Base-by-base conservation (phyloP, 1,284 basidiomycete species). In the Marasmius tenuissimus region DNA sequence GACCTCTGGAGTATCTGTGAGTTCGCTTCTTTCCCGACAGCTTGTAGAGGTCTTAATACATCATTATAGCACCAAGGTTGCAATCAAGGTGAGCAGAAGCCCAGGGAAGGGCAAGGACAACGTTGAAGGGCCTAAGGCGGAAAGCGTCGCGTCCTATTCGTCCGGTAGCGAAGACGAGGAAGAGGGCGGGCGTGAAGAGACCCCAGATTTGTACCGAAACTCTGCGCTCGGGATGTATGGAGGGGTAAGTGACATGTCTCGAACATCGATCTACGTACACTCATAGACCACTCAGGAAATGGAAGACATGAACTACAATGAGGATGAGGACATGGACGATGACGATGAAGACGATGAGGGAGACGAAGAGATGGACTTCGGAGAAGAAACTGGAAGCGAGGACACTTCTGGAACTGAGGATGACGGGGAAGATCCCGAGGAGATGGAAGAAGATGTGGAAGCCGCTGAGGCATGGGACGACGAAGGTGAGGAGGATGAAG, bases 151-250 rank as follows among this genome's bases (percentile, higher is more conserved):
- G 12, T 88, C 87, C 1, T 78, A 84, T 20, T 79, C 82, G 18
- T 86, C 84, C 8, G 86, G 89, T 3, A 88, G 87, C 16, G 84
- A 83, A 16, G 89, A 88, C 5, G 86, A 87, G 0, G 85, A 86
- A 2, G 81, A 81, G 22, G 76, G 74, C 38, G 81, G 75, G 22
- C 82, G 89, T 10, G 91, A 93, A 69, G 94, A 93, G 70, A 94
- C 94, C 0, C 93, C 94, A 7, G 94, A 99, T 75, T 80, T 99
- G 22, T 99, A 99, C 76, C 90, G 97, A 62, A 97, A 97, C 75
- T 99, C 97, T 0, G 93, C 95, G 5, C 84, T 99, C 45, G 97
- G 97, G 68, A 96, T 99, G 95, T 94, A 91, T 71, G 89, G 87
- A 68, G 94, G 92, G 47, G 91, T 93, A 78, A 77, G 91, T 82